Evolutionary conservation across 139 green algal genomes (phyloP), one percentile per base, ranked within the genome.

Genomic region (Chlamydomonas sphaeroides): DNA sequence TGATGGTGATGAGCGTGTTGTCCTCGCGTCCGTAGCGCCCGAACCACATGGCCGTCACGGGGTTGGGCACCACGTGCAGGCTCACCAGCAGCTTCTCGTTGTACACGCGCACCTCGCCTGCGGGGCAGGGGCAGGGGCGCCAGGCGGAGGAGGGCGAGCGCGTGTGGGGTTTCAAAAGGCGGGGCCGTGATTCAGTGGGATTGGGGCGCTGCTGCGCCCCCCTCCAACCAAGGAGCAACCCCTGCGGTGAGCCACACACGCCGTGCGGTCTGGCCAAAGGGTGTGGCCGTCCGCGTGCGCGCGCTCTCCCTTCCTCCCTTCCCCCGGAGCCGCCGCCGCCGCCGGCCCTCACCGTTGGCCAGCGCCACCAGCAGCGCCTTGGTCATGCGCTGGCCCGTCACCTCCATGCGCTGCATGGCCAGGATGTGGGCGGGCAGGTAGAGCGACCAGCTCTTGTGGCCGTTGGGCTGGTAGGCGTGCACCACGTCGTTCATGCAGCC

Each of bases 401-500:
- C 69, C 51, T 87, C 76, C 51, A 96, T 84, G 35, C 77, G 78
- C 81, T 93, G 86, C 87, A 95, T 90, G 70, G 71, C 45, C 32
- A 89, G 69, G n/a, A 93, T 88, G 75, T 82, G 69, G 21, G 83
- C 77, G 30, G 92, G 93, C 83, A 95, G 78, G 88, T 94, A 94
- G n/a, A 95, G 72, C 45, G 79, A 89, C 89, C 92, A 95, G 59
- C 77, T 84, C 86, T 94, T 94, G 84, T 88, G 88, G 25, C 92
- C 90, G 65, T 87, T 89, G 75, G 53, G 48, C 53, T 88, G 71
- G 89, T 92, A 95, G 67, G 65, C 87, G 86, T 94, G 86, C 56
- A 96, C 68, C 4, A 84, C 86, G 65, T 93, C 88, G 83, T 93
- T 94, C 89, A 95, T 95, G 88, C 90, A 94, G 67, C 86, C 92